These are phyloP conservation scores for Citrus medica DNA, from an alignment of 345 rosid genomes.

Conservation along the genomic window DNA sequence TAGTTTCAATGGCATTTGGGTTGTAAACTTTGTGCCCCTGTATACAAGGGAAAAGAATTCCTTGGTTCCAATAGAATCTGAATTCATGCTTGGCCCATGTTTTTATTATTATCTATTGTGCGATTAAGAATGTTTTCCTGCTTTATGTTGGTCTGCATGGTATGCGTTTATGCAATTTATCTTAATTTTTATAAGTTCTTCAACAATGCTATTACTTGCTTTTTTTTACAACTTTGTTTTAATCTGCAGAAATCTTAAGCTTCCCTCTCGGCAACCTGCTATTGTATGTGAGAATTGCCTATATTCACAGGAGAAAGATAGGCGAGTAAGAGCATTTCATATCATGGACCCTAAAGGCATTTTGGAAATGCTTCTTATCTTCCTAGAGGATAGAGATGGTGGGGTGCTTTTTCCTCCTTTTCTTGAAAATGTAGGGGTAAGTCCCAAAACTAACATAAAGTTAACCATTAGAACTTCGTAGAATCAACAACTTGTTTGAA, in stretches of 20 bases:
- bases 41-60: neutral
- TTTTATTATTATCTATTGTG: neutral
- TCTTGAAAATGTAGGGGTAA: conserved; percentile 42
- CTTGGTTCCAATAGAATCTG: neutral
- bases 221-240: neutral
- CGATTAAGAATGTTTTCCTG: neutral
- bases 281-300: conserved; percentile 86
- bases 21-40: neutral
- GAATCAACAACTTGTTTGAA: neutral
- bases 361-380: conserved; percentile 78
- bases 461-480: neutral
- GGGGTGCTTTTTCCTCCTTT: conserved; percentile 41
- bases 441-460: neutral
- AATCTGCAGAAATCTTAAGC: conserved; percentile 64
- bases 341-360: conserved; percentile 81
- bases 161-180: neutral
- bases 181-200: neutral
- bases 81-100: neutral
- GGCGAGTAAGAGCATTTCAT: conserved; percentile 86
- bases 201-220: neutral
- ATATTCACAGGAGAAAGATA: conserved; percentile 62
- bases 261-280: conserved; percentile 77
- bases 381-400: conserved; percentile 72
- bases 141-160: neutral
- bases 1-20: neutral